These are phyloP conservation scores for Paecilomyces fulvus DNA, from an alignment of 2,329 filamentous ascomycete genomes.

Conservation along the genomic window DNA sequence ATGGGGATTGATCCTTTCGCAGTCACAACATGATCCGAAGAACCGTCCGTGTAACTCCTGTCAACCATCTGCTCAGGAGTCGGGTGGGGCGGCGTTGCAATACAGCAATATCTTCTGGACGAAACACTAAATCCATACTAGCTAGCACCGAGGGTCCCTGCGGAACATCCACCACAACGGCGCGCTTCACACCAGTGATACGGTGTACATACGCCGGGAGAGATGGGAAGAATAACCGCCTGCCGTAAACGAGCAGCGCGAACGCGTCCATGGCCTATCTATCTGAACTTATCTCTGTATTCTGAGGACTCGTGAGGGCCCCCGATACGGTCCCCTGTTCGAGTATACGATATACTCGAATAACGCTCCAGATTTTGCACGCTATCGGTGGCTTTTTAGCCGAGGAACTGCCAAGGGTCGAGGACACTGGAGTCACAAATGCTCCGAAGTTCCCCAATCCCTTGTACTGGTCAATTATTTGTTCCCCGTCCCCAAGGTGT, in stretches of 20 bases:
- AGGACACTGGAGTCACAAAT: background rate
- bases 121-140: background rate
- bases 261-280: background rate
- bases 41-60: background rate
- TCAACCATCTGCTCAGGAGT: background rate
- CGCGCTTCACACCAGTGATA: background rate
- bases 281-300: background rate
- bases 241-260: background rate
- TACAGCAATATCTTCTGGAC: background rate
- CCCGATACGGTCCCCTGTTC: too few species aligned
- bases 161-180: background rate
- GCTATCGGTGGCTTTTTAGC: background rate
- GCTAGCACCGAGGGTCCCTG: background rate
- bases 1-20: background rate
- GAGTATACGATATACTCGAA: background rate
- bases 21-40: background rate
- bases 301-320: background rate
- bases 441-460: background rate
- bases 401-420: background rate
- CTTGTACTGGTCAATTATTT: background rate
- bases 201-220: background rate
- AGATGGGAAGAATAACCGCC: background rate
- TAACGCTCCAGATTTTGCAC: background rate
- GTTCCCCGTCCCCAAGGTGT: background rate
- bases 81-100: background rate